These are phyloP conservation scores for Corynespora cassiicola DNA, from an alignment of 2,329 filamentous ascomycete genomes.

Conservation along the genomic window DNA sequence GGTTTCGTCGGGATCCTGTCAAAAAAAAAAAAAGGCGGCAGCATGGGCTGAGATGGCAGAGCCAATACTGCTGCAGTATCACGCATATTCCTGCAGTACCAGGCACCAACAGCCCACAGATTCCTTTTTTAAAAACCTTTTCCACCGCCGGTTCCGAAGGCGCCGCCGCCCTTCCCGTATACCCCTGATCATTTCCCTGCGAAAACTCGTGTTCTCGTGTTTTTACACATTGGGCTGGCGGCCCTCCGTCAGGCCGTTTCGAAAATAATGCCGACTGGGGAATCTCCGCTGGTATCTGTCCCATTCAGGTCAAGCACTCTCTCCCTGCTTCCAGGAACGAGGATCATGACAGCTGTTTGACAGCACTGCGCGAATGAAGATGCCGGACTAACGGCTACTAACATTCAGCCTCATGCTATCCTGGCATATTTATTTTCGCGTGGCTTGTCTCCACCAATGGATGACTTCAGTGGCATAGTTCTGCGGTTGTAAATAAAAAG, in stretches of 20 bases:
- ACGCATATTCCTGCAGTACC: background rate
- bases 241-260: too few species aligned
- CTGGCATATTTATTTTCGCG: too few species aligned
- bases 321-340: constrained; percentile 20
- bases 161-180: background rate
- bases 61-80: background rate
- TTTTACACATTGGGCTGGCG: too few species aligned
- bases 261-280: constrained; percentile 11
- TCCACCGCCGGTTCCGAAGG: background rate
- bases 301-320: background rate
- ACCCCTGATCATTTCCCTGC: background rate
- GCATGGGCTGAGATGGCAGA: background rate
- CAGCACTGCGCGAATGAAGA: too few species aligned
- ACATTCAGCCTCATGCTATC: too few species aligned
- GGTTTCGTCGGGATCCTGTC: background rate
- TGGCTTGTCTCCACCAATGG: constrained; percentile 4
- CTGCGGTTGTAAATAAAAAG: background rate
- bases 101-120: too few species aligned
- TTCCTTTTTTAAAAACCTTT: too few species aligned
- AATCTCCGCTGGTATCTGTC: constrained; percentile 5
- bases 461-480: background rate
- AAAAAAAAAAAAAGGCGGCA: too few species aligned
- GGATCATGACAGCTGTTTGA: too few species aligned
- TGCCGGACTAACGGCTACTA: too few species aligned
- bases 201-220: constrained; percentile 7